Evolutionary conservation across 2,329 filamentous ascomycete genomes (phyloP).

Genomic region (Aureobasidium musti): DNA sequence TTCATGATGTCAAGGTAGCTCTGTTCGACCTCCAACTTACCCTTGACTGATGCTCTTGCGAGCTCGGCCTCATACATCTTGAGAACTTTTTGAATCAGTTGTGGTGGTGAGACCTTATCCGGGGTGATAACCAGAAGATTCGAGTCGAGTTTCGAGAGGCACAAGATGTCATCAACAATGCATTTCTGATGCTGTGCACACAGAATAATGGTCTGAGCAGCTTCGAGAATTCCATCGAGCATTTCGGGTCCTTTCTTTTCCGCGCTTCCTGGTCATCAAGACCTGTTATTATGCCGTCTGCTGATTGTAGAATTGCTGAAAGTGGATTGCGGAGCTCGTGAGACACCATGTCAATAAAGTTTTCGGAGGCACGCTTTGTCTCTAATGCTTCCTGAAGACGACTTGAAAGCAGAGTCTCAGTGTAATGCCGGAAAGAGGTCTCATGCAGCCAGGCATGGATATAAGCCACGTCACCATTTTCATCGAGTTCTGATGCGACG

Average conservation of each 20-base stretch:
- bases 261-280: slow-evolving; percentile 33
- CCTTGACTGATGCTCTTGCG: slow-evolving; percentile 40
- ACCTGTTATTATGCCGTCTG: slow-evolving; percentile 46
- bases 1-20: slow-evolving; percentile 44
- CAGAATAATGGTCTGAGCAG: slow-evolving; percentile 36
- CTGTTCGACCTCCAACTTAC: slow-evolving; percentile 41
- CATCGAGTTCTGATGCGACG: slow-evolving; percentile 39
- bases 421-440: slow-evolving; percentile 41
- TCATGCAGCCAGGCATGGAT: slow-evolving; percentile 43
- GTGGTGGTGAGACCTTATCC: slow-evolving; percentile 43
- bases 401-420: slow-evolving; percentile 37
- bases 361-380: slow-evolving; percentile 42
- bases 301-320: slow-evolving; percentile 49
- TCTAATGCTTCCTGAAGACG: slow-evolving; percentile 43
- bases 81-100: slow-evolving; percentile 43
- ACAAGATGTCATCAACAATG: slow-evolving; percentile 53
- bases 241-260: slow-evolving; percentile 8
- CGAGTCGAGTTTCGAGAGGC: slow-evolving; percentile 45
- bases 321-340: slow-evolving; percentile 51
- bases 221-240: slow-evolving; percentile 31
- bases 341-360: slow-evolving; percentile 43
- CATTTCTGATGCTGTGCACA: slow-evolving; percentile 41
- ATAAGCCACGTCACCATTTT: slow-evolving; percentile 36
- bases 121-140: slow-evolving; percentile 46
- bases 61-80: slow-evolving; percentile 46